Evolutionary conservation across 2,329 filamentous ascomycete species (phyloP).

Genomic region (Cordyceps fumosorosea): DNA sequence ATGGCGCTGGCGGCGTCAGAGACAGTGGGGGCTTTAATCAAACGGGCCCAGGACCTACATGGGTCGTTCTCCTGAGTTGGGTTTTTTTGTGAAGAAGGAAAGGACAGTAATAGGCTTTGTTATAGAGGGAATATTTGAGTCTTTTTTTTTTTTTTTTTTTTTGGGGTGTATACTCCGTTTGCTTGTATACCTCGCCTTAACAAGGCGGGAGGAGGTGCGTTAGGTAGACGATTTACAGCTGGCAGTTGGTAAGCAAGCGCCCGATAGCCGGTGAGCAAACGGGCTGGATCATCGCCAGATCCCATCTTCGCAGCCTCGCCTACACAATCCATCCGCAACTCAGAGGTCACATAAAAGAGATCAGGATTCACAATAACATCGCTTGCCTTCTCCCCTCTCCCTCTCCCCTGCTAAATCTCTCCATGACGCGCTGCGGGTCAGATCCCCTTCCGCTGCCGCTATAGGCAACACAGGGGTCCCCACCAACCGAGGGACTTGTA

Average conservation of each 20-base stretch:
- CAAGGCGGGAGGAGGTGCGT: not conserved
- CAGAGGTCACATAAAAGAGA: not conserved
- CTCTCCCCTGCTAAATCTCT: not conserved
- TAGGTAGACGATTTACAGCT: not conserved
- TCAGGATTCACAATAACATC: not conserved
- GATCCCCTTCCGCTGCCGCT: not conserved
- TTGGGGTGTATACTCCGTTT: not conserved
- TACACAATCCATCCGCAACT: not conserved
- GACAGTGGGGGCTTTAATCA: conserved; percentile 6
- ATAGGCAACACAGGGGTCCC: not conserved
- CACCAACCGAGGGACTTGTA: not conserved
- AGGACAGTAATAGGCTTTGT: not conserved
- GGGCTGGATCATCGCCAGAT: not conserved
- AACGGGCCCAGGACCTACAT: conserved; percentile 1
- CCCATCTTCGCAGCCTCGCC: not conserved
- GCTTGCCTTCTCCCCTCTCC: not conserved
- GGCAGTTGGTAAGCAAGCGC: not conserved
- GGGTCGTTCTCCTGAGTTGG: conserved; percentile 7
- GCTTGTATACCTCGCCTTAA: not conserved
- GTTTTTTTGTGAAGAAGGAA: not conserved
- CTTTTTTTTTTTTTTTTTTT: not conserved
- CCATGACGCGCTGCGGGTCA: conserved; percentile 4
- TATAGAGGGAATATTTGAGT: not conserved
- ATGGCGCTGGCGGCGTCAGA: not conserved
- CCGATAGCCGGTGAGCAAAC: not conserved